Evolutionary conservation across 2,329 filamentous ascomycete genomes (phyloP).

Genomic region (Fusarium sp.): DNA sequence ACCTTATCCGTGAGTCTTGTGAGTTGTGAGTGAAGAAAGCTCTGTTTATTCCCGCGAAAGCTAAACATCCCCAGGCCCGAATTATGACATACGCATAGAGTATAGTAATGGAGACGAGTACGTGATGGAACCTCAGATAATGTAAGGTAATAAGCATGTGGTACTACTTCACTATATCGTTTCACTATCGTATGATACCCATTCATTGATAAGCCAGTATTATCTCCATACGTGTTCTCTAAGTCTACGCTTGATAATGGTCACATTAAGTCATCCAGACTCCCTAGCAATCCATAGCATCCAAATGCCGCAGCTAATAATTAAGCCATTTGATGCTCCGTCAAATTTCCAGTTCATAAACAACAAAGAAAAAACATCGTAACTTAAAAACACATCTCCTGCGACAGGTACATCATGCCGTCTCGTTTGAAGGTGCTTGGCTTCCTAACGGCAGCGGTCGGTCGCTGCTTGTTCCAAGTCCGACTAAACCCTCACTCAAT

Average conservation of each 20-base stretch:
- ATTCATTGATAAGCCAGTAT: neutral
- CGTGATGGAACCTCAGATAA: too few species aligned
- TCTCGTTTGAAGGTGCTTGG: constrained; percentile 32
- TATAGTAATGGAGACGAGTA: too few species aligned
- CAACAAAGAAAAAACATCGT: neutral
- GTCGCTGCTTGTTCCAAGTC: constrained; percentile 33
- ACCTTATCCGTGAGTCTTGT: too few species aligned
- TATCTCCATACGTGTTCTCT: constrained; percentile 37
- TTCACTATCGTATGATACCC: neutral
- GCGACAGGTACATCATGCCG: constrained; percentile 19
- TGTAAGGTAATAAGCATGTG: too few species aligned
- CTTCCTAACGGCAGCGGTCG: constrained; percentile 45
- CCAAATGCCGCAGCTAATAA: constrained; percentile 15
- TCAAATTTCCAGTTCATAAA: neutral
- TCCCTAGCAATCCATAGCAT: constrained; percentile 10
- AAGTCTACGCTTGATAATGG: constrained; percentile 32
- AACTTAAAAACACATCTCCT: neutral
- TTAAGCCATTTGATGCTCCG: constrained; percentile 20
- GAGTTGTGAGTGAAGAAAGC: too few species aligned
- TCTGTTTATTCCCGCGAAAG: too few species aligned
- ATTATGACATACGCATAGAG: too few species aligned
- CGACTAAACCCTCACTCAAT: constrained; percentile 53
- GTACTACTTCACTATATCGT: neutral
- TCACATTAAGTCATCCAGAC: constrained; percentile 15
- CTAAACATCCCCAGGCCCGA: too few species aligned